Evolutionary conservation across 495 filamentous ascomycete species (phyloP).

Genomic region (Umbilicaria muhlenbergii): DNA sequence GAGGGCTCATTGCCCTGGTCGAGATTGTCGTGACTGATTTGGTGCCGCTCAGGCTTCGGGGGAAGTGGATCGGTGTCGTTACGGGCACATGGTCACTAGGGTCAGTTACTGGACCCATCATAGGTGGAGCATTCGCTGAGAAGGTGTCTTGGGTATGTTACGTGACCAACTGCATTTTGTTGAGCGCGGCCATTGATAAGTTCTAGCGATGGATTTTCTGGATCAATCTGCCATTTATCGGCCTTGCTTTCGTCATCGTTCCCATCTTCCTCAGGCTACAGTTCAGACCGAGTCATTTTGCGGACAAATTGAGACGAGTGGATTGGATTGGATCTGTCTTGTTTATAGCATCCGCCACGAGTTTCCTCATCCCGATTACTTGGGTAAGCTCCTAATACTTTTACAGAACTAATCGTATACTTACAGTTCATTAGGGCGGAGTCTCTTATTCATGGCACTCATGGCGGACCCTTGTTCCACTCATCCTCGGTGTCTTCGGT

Average conservation of each 20-base stretch:
- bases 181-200: background rate
- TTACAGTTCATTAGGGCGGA: conserved; percentile 14
- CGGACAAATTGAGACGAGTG: conserved; percentile 30
- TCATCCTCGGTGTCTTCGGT: conserved; percentile 32
- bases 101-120: conserved; percentile 48
- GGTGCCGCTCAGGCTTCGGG: conserved; percentile 27
- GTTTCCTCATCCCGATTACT: conserved; percentile 32
- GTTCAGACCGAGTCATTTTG: conserved; percentile 20
- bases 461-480: conserved; percentile 35
- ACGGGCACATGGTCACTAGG: conserved; percentile 49
- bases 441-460: conserved; percentile 30
- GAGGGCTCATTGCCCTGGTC: conserved; percentile 46
- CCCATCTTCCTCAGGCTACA: conserved; percentile 33
- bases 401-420: background rate
- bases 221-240: conserved; percentile 41
- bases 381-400: conserved; percentile 17
- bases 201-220: conserved; percentile 35
- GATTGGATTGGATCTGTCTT: conserved; percentile 32
- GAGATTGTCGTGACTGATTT: conserved; percentile 54
- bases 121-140: conserved; percentile 54
- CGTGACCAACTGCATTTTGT: background rate
- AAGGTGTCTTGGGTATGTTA: conserved; percentile 40
- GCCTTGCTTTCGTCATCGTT: conserved; percentile 27
- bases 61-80: conserved; percentile 33
- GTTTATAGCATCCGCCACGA: conserved; percentile 23